These are phyloP conservation scores for Dicorynia guianensis DNA, from an alignment of 306 rosid genomes.

Conservation along the genomic window DNA sequence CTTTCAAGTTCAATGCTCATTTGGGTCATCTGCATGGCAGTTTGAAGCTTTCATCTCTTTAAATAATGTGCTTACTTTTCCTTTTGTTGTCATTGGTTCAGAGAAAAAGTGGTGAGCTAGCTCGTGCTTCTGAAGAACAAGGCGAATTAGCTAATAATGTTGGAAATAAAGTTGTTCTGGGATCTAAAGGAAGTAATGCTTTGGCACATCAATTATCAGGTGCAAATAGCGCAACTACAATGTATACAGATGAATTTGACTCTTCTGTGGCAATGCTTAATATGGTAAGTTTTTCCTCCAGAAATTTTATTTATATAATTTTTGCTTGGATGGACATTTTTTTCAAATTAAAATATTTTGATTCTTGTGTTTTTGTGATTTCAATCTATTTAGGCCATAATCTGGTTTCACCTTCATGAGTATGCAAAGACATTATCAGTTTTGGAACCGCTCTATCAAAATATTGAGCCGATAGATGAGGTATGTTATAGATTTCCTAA, in stretches of 20 bases:
- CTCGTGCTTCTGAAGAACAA: conserved; percentile 73
- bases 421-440: conserved; percentile 77
- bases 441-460: conserved; percentile 93
- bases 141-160: conserved; percentile 59
- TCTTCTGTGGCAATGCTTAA: conserved; percentile 70
- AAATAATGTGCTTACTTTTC: conserved; percentile 41
- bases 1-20: conserved; percentile 25
- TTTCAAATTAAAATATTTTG: conserved; percentile 18
- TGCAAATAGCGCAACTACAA: conserved; percentile 49
- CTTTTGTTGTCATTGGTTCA: conserved; percentile 46
- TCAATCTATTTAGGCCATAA: conserved; percentile 65
- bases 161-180: conserved; percentile 69
- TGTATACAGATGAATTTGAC: conserved; percentile 83
- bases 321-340: conserved; percentile 23
- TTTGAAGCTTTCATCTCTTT: conserved; percentile 22
- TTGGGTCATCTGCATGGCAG: conserved; percentile 34
- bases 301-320: conserved; percentile 12
- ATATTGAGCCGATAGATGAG: conserved; percentile 92
- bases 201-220: conserved; percentile 56
- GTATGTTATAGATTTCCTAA: conserved; percentile 52
- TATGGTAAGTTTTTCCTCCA: conserved; percentile 51
- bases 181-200: conserved; percentile 71
- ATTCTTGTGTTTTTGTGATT: conserved; percentile 31
- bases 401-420: conserved; percentile 96
- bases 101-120: conserved; percentile 77